phyloP scores from a whole-genome alignment of 1,284 basidiomycete species.

The Sanghuangporus baumii region DNA sequence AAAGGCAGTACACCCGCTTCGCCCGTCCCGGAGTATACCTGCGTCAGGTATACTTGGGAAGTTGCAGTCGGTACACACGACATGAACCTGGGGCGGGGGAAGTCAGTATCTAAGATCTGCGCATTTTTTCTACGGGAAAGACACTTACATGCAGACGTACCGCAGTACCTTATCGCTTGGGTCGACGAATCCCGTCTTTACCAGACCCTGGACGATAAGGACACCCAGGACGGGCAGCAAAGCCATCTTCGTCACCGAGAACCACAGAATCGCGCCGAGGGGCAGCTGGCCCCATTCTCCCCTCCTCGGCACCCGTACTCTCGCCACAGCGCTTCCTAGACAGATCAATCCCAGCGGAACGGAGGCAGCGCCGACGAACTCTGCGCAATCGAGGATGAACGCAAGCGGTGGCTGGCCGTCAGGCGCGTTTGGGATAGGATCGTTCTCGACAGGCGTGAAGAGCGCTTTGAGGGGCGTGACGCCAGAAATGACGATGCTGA shows the following conservation, averaged over 20 bases:
- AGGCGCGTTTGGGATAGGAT: slow-evolving; percentile 56
- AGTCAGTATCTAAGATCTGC: not conserved
- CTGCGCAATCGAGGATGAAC: slow-evolving; percentile 49
- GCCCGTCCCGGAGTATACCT: slow-evolving; percentile 64
- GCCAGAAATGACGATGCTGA: slow-evolving; percentile 61
- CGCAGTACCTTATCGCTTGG: slow-evolving; percentile 54
- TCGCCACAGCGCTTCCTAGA: slow-evolving; percentile 69
- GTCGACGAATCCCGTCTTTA: slow-evolving; percentile 43
- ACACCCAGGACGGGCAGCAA: slow-evolving; percentile 69
- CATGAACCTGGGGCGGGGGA: slow-evolving; percentile 40
- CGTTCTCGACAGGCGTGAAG: slow-evolving; percentile 50
- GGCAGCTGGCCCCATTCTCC: slow-evolving; percentile 53
- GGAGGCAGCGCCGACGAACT: slow-evolving; percentile 65
- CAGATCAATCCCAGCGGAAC: slow-evolving; percentile 71
- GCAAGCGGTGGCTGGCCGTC: slow-evolving; percentile 73
- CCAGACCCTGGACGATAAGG: slow-evolving; percentile 52
- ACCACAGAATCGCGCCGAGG: slow-evolving; percentile 53
- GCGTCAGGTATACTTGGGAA: slow-evolving; percentile 57
- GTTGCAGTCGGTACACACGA: slow-evolving; percentile 64
- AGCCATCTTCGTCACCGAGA: slow-evolving; percentile 62
- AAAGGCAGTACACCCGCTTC: slow-evolving; percentile 52
- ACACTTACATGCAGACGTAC: slow-evolving; percentile 64
- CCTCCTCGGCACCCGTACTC: slow-evolving; percentile 47
- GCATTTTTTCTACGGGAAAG: not conserved
- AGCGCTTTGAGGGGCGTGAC: slow-evolving; percentile 67